Base-by-base conservation (phyloP, 805 yeast species). In the Hanseniaspora clermontiae region DNA sequence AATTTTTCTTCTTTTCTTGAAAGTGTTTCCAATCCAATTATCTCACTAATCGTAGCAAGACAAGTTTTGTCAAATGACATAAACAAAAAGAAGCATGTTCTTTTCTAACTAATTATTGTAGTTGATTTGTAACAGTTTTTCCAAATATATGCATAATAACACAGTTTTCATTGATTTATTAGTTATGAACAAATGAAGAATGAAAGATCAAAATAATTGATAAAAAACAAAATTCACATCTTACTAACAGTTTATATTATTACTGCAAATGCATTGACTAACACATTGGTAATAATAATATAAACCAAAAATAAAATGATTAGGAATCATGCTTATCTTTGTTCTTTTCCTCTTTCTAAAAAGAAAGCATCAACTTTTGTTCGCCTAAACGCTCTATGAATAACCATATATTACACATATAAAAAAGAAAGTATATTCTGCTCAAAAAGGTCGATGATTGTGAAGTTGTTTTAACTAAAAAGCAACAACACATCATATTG, bases 341-440 rank as follows among this genome's bases (percentile, higher is more conserved):
- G 15, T 45, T 45, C 27, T 12, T 11, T 45, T 19, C 14, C 27
- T 29, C 24, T 45, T 45, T 17, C 5, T 27, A 45, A 15, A 24
- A 29, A 43, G 9, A 43, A 43, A 29, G 15, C 19, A 11, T 6
- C 27, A 17, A 46, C 11, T 27, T 43, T n/a, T 27, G 42, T 38
- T 52, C 50, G 11, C 27, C 56, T 38, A 52, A 52, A 37, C 43
- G 31, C 38, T 24, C 45, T 37, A 39, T 43, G 56, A 52, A 52
- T 45, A 52, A 52, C 56, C 56, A 52, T 52, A 52, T 45, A 52
- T 34, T 45, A 52, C 56, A 52, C 56, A 52, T 52, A 52, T 45
- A 52, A 52, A 46, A 52, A 52, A 52, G 56, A 52, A 52, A 52
- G 32, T 43, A 52, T 45, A 52, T 52, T 52, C 56, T 52, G 56